Percentiles rank a stretch among this genome's conserved stretches.
phyloP scores from a whole-genome alignment of 75 land plant species.

The Picea glauca region DNA sequence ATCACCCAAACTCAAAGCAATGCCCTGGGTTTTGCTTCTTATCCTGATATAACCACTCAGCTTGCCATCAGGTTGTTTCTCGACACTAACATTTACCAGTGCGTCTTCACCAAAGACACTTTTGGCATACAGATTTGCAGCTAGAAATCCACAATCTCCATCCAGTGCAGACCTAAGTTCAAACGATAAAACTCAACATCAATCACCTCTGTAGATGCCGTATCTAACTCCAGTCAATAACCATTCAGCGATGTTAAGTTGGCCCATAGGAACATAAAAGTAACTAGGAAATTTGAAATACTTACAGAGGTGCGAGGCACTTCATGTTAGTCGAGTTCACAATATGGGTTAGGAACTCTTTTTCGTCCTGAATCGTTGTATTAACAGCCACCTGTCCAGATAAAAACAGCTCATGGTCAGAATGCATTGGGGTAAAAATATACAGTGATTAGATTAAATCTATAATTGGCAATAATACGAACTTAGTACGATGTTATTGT shows the following conservation, averaged over 20 bases:
- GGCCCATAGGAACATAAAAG: background rate
- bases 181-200: background rate
- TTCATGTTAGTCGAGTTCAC: constrained; percentile 93
- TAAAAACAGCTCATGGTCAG: background rate
- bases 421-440: background rate
- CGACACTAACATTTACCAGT: constrained; percentile 80
- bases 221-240: background rate
- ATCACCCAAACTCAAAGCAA: constrained; percentile 93
- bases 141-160: constrained; percentile 91
- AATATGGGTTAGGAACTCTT: constrained; percentile 82
- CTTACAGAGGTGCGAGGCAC: constrained; percentile 90
- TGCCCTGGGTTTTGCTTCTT: constrained; percentile 94
- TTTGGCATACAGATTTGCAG: constrained; percentile 93
- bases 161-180: constrained; percentile 78
- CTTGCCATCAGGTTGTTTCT: constrained; percentile 84
- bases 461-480: background rate
- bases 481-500: background rate
- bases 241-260: background rate
- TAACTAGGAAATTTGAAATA: constrained; percentile 1
- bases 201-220: background rate
- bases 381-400: constrained; percentile 77
- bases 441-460: background rate
- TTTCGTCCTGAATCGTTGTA: constrained; percentile 75
- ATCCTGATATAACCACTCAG: constrained; percentile 89
- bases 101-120: constrained; percentile 97